Conservation (phyloP, 202 grass and related monocot species). For the Dendrocalamus latiflorus region DNA sequence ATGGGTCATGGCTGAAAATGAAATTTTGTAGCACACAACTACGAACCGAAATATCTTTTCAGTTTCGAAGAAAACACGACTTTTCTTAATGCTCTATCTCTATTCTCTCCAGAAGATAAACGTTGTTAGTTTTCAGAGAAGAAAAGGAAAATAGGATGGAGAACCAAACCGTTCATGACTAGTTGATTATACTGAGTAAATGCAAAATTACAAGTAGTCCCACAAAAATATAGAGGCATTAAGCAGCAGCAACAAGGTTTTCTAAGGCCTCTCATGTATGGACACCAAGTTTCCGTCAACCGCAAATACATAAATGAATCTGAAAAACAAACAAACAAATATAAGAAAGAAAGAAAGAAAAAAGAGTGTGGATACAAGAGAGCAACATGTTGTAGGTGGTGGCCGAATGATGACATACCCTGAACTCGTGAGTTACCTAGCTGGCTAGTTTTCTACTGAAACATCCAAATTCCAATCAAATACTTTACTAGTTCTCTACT, state of each 20-base stretch:
- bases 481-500: too few relatives aligned
- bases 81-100: not conserved
- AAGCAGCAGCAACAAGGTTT: not conserved
- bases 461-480: too few relatives aligned
- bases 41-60: not conserved
- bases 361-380: not conserved
- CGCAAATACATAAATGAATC: not conserved
- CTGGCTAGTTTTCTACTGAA: too few relatives aligned
- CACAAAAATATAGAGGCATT: too few relatives aligned
- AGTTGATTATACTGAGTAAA: not conserved
- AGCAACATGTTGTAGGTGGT: not conserved
- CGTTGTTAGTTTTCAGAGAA: too few relatives aligned
- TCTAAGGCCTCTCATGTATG: too few relatives aligned
- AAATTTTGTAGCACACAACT: not conserved
- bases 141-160: not conserved
- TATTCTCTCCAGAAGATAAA: not conserved
- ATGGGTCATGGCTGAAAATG: not conserved
- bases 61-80: not conserved
- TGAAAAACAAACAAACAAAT: not conserved
- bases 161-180: not conserved
- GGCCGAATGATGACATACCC: not conserved
- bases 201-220: not conserved
- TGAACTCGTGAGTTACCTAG: conserved; percentile 13
- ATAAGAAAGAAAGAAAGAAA: not conserved
- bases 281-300: not conserved